phyloP scores from a whole-genome alignment of 1,284 basidiomycete species.

The Polyporus tsugae region DNA sequence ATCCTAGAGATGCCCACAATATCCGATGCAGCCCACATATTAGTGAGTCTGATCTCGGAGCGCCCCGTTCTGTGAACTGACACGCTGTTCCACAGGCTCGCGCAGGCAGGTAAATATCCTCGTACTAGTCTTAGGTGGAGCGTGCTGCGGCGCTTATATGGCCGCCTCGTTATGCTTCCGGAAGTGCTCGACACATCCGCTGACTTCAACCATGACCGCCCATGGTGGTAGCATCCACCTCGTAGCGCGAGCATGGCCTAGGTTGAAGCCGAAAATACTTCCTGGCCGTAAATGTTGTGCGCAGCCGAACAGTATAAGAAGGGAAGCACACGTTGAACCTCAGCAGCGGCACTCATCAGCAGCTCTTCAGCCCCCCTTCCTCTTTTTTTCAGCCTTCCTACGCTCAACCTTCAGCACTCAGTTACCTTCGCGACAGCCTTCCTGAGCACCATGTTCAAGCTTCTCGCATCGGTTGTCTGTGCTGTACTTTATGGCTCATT shows the following conservation, averaged over 20 bases:
- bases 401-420: neutral
- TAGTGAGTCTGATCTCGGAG: neutral
- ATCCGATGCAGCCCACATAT: slow-evolving; percentile 1
- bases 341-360: slow-evolving; percentile 8
- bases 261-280: slow-evolving; percentile 5
- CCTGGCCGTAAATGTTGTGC: neutral
- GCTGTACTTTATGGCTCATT: slow-evolving; percentile 27
- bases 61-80: neutral
- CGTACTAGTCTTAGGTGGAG: neutral
- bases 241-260: neutral
- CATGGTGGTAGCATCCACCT: neutral
- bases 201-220: neutral
- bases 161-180: slow-evolving; percentile 3
- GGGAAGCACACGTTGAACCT: neutral
- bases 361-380: slow-evolving; percentile 11
- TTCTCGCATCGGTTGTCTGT: slow-evolving; percentile 23
- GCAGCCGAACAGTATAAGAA: slow-evolving; percentile 11
- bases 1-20: slow-evolving; percentile 1
- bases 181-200: slow-evolving; percentile 3
- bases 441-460: slow-evolving; percentile 18
- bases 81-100: neutral
- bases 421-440: neutral
- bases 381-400: slow-evolving; percentile 1
- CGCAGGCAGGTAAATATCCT: neutral
- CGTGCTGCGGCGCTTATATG: neutral